Conservation (phyloP, 495 filamentous ascomycete genomes). For the Daldinia decipiens region DNA sequence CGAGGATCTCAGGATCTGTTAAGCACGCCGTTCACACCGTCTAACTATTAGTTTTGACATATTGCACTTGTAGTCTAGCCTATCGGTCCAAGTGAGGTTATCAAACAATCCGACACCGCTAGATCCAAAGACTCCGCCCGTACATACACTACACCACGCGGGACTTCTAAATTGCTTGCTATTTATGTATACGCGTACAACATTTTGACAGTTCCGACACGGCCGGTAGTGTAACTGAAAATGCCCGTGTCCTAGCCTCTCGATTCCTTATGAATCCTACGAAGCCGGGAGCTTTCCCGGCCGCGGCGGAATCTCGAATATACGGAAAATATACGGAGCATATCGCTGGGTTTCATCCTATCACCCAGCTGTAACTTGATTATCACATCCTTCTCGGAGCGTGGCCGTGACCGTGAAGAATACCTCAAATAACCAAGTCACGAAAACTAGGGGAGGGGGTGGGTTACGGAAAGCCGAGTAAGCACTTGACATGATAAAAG, state of each 20-base stretch:
- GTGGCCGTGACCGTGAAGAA: not conserved
- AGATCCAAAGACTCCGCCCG: slow-evolving; percentile 32
- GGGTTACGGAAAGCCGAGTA: not conserved
- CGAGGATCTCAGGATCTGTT: slow-evolving; percentile 40
- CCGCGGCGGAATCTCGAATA: slow-evolving; percentile 18
- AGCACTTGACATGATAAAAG: not conserved
- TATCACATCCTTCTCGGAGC: not conserved
- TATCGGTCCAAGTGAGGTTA: slow-evolving; percentile 5
- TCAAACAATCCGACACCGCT: slow-evolving; percentile 38
- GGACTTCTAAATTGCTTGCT: slow-evolving; percentile 5
- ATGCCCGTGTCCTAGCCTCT: slow-evolving; percentile 1
- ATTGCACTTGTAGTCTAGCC: slow-evolving; percentile 4
- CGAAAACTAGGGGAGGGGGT: not conserved
- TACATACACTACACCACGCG: not conserved
- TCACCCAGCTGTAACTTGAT: not conserved
- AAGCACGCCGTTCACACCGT: slow-evolving; percentile 21
- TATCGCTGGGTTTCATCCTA: not conserved
- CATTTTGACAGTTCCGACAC: slow-evolving; percentile 6
- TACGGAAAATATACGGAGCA: not conserved
- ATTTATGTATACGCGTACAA: not conserved
- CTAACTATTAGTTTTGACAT: slow-evolving; percentile 9
- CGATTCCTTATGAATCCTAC: slow-evolving; percentile 2
- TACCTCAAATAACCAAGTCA: not conserved
- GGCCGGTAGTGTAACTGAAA: slow-evolving; percentile 21
- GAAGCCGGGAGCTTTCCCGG: slow-evolving; percentile 11